Percentiles rank a stretch among this genome's conserved stretches.
Conservation (phyloP, 148 eudicot species). For the Rhododendron mucronatum region DNA sequence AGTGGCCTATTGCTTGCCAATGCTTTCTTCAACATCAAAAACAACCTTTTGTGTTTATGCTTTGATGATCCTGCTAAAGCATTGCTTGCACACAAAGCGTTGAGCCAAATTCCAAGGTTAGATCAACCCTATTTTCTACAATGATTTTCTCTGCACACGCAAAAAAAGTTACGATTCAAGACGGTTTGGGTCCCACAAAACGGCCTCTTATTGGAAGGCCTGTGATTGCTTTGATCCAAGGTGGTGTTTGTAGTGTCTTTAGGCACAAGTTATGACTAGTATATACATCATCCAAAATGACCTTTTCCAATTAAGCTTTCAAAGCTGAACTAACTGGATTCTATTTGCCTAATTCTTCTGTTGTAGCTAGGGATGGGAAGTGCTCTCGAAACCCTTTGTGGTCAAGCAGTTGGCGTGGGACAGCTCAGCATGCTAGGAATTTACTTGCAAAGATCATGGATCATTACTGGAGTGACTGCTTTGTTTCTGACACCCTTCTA, state of each 20-base stretch:
- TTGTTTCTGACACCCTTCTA: constrained; percentile 24
- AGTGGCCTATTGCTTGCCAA: neutral
- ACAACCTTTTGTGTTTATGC: neutral
- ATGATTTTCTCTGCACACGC: neutral
- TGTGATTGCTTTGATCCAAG: neutral
- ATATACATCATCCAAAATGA: neutral
- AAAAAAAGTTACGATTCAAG: neutral
- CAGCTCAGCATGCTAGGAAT: constrained; percentile 30
- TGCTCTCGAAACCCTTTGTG: constrained; percentile 45
- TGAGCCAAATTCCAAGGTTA: neutral
- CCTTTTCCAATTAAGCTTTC: neutral
- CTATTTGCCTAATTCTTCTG: neutral
- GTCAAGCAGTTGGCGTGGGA: constrained; percentile 48
- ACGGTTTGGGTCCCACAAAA: neutral
- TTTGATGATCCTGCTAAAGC: neutral
- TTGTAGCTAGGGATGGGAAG: constrained; percentile 49
- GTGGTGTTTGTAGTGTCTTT: neutral
- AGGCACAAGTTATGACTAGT: neutral
- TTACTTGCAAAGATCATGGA: constrained; percentile 41
- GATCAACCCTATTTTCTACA: neutral
- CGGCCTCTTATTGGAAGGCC: neutral
- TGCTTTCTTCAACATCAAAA: neutral
- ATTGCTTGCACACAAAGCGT: neutral
- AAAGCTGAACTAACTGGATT: neutral
- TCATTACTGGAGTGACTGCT: constrained; percentile 29